Percentiles rank a stretch among this genome's conserved stretches.
Evolutionary conservation across 345 rosid genomes (phyloP).

Genomic region (Eucalyptus coolabah): DNA sequence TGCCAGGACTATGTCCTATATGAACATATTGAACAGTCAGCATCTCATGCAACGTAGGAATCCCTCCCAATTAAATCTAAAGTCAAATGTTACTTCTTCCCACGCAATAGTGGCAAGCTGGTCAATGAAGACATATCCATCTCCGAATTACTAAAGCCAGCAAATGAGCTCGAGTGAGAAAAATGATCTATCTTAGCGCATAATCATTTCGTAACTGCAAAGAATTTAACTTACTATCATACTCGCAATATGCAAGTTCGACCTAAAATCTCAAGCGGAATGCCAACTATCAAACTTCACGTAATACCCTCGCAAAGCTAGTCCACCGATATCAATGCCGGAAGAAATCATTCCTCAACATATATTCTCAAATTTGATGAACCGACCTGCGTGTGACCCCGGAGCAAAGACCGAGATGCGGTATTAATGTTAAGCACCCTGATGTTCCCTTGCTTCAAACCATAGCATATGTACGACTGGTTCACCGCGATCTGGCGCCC

Average conservation of each 20-base stretch:
- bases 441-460: conserved; percentile 72
- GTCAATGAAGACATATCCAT: not conserved
- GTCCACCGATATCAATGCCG: not conserved
- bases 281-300: not conserved
- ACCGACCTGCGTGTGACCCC: conserved; percentile 73
- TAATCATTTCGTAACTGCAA: not conserved
- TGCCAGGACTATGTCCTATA: not conserved
- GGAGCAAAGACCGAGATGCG: conserved; percentile 67
- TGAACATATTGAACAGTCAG: not conserved
- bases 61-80: not conserved
- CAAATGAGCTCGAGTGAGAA: not conserved
- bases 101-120: not conserved
- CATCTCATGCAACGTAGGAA: not conserved
- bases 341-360: not conserved
- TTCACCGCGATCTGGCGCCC: conserved; percentile 90
- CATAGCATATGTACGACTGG: conserved; percentile 70
- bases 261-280: not conserved
- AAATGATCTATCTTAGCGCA: not conserved
- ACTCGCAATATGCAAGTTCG: not conserved
- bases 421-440: conserved; percentile 80
- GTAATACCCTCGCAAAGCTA: not conserved
- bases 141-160: not conserved
- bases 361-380: not conserved
- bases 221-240: not conserved
- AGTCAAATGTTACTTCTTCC: not conserved